phyloP scores from a whole-genome alignment of 352 stramenopile genomes.

The Phytophthora sansomeana region DNA sequence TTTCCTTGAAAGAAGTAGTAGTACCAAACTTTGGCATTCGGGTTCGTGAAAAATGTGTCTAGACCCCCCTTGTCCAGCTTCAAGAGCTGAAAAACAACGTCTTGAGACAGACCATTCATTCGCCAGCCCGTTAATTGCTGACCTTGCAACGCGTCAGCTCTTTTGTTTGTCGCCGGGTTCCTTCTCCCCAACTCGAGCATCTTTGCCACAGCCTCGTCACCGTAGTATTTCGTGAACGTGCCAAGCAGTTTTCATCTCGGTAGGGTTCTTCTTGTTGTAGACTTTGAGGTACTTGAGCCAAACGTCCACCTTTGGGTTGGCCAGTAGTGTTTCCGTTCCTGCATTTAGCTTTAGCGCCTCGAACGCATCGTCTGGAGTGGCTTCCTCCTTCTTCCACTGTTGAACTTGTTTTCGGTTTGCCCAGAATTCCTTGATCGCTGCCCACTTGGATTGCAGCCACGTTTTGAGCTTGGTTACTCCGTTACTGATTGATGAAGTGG shows the following conservation, averaged over 20 bases:
- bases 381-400: background rate
- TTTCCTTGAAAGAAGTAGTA: background rate
- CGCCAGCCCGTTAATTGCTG: background rate
- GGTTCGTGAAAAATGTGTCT: background rate
- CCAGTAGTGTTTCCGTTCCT: constrained; percentile 3
- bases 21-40: background rate
- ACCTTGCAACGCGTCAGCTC: background rate
- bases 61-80: constrained; percentile 10
- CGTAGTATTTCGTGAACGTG: constrained; percentile 11
- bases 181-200: background rate
- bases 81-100: constrained; percentile 8
- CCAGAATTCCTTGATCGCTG: background rate
- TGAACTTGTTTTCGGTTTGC: background rate
- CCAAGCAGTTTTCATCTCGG: constrained; percentile 4
- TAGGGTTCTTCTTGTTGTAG: constrained; percentile 11
- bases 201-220: constrained; percentile 2
- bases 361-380: constrained; percentile 2
- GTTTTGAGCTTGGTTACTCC: background rate
- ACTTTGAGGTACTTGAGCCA: background rate
- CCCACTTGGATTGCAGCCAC: background rate
- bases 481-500: background rate
- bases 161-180: background rate
- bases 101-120: background rate
- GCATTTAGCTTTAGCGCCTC: background rate
- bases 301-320: constrained; percentile 6